A percentile compares a stretch with the other conserved stretches of the same genome.
These are phyloP conservation scores for Trypanosoma grayi DNA, from an alignment of 208 protist species.

Conservation along the genomic window DNA sequence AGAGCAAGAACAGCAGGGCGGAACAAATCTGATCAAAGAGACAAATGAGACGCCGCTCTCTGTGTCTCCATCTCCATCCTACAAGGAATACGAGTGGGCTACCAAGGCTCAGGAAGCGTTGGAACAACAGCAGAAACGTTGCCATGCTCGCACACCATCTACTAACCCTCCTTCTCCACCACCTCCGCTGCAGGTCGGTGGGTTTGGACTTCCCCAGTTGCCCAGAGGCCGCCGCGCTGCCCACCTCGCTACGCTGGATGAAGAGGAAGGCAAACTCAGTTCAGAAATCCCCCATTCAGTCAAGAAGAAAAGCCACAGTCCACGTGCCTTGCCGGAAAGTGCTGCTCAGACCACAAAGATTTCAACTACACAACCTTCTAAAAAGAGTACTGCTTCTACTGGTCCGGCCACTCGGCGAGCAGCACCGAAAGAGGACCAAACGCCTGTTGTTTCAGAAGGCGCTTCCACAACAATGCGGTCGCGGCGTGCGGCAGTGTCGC, in stretches of 20 bases:
- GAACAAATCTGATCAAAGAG: neutral
- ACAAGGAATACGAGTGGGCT: slow-evolving; percentile 51
- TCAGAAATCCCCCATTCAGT: neutral
- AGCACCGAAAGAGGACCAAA: neutral
- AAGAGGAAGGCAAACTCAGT: neutral
- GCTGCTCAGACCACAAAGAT: neutral
- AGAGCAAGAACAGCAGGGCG: neutral
- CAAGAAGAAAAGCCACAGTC: neutral
- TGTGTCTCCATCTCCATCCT: slow-evolving; percentile 18
- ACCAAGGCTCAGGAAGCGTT: slow-evolving; percentile 33
- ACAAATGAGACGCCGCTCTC: neutral
- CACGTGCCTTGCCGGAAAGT: neutral
- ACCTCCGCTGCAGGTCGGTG: slow-evolving; percentile 13
- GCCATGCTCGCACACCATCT: slow-evolving; percentile 13
- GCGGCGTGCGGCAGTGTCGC: neutral
- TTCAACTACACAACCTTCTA: neutral
- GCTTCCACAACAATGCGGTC: neutral
- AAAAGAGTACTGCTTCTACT: neutral
- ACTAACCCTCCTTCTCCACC: slow-evolving; percentile 4
- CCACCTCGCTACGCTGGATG: neutral
- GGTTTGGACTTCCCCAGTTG: slow-evolving; percentile 15
- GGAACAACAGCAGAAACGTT: slow-evolving; percentile 40
- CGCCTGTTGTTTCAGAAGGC: neutral
- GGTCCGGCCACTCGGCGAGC: neutral
- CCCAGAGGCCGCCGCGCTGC: slow-evolving; percentile 3